phyloP scores from a whole-genome alignment of 495 filamentous ascomycete genomes.

The Annulohypoxylon moriforme region DNA sequence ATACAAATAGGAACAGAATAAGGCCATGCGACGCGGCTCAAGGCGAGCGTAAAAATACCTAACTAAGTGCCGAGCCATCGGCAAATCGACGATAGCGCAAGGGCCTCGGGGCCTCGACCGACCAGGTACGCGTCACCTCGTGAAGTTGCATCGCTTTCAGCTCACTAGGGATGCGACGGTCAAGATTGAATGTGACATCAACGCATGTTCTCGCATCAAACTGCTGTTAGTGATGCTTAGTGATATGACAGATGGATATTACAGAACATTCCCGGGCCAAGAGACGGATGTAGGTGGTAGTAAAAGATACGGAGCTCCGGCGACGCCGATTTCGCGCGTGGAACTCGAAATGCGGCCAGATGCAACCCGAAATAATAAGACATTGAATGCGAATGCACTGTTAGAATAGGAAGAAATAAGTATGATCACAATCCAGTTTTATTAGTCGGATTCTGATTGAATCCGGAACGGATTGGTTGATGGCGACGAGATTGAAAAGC shows the following conservation, averaged over 20 bases:
- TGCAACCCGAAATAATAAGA: not conserved
- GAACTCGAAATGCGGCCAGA: not conserved
- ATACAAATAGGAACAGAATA: not conserved
- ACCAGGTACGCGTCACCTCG: not conserved
- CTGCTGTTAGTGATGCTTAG: not conserved
- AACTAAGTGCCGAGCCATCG: constrained; percentile 22
- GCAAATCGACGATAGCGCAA: not conserved
- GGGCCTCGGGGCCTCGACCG: too few species aligned
- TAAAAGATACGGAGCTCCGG: constrained; percentile 2
- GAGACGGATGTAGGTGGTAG: not conserved
- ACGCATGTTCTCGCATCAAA: constrained; percentile 1
- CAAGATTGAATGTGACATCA: not conserved
- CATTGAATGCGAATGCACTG: not conserved
- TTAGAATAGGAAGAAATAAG: constrained; percentile 8
- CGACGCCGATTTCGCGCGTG: constrained; percentile 1
- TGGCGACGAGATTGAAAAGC: constrained; percentile 25
- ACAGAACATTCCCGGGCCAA: not conserved
- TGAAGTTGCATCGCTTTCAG: constrained; percentile 9
- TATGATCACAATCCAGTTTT: constrained; percentile 1
- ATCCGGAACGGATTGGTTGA: not conserved
- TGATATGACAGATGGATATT: not conserved
- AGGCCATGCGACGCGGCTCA: not conserved
- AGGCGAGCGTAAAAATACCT: constrained; percentile 2
- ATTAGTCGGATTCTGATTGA: not conserved
- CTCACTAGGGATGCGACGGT: constrained; percentile 3